Evolutionary conservation across 768 basidiomycete genomes (phyloP).

Genomic region (Rhizopogon roseolus): DNA sequence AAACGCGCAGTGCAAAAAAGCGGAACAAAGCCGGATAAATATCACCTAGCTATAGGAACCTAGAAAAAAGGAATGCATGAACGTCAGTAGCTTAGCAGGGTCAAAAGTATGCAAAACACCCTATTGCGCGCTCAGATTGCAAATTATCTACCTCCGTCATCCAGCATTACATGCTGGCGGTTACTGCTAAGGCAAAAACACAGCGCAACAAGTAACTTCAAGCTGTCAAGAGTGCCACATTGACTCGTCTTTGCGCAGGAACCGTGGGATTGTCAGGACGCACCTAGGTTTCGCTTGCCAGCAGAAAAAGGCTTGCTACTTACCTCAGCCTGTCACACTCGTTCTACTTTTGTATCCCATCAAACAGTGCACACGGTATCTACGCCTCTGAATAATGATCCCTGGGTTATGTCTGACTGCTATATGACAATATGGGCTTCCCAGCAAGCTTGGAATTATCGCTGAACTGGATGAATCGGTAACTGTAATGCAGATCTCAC

Average conservation of each 20-base stretch:
- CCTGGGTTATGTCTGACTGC: no score
- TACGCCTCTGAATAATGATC: no score
- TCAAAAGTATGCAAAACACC: neutral
- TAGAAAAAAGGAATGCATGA: neutral
- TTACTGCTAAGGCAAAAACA: constrained; percentile 7
- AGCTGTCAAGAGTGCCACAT: constrained; percentile 7
- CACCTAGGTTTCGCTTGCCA: neutral
- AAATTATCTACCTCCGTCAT: constrained; percentile 9
- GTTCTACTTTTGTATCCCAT: no score
- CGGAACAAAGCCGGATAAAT: neutral
- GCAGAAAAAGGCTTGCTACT: no score
- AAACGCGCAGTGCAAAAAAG: neutral
- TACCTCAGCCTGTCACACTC: no score
- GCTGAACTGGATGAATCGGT: no score
- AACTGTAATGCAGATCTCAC: no score
- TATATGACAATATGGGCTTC: no score
- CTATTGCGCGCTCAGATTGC: constrained; percentile 3
- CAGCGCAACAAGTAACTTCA: constrained; percentile 1
- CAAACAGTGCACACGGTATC: no score
- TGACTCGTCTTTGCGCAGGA: constrained; percentile 3
- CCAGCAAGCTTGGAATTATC: no score
- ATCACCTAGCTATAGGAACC: neutral
- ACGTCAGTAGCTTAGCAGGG: neutral
- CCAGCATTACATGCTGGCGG: constrained; percentile 5
- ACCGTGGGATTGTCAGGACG: neutral